These are phyloP conservation scores for Saccharomycopsis fermentans DNA, from an alignment of 805 yeast species.

Conservation along the genomic window DNA sequence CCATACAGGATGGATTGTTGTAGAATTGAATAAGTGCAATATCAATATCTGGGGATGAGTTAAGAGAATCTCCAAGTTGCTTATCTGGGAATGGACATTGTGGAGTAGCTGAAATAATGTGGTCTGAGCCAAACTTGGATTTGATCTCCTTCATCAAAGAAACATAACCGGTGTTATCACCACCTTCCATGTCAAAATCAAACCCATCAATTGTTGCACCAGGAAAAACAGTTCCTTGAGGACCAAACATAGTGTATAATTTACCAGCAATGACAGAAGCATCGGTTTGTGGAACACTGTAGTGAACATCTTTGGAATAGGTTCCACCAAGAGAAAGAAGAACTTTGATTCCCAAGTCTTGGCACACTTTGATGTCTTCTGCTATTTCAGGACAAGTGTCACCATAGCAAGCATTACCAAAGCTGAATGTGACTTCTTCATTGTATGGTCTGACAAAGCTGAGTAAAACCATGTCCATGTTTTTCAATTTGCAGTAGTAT, in stretches of 20 bases:
- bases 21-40: conserved; percentile 82
- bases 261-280: conserved; percentile 8
- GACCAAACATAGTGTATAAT: conserved; percentile 11
- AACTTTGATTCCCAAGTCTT: conserved; percentile 63
- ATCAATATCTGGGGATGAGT: conserved; percentile 49
- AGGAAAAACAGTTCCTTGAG: conserved; percentile 31
- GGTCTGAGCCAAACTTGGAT: conserved; percentile 30
- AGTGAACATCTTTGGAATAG: background rate
- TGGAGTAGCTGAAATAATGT: conserved; percentile 83
- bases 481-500: conserved; percentile 12
- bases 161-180: conserved; percentile 51
- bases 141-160: conserved; percentile 39
- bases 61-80: conserved; percentile 47
- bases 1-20: conserved; percentile 74
- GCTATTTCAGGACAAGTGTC: conserved; percentile 27
- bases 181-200: conserved; percentile 73
- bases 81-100: conserved; percentile 86
- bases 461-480: conserved; percentile 31
- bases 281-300: conserved; percentile 5
- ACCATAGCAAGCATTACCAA: conserved; percentile 28
- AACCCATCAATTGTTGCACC: conserved; percentile 77
- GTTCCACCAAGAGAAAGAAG: conserved; percentile 60
- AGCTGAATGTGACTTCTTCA: conserved; percentile 28
- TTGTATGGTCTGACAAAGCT: conserved; percentile 15
- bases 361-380: conserved; percentile 65